Evolutionary conservation across 495 filamentous ascomycete species (phyloP).

Genomic region (Oleoguttula mirabilis): DNA sequence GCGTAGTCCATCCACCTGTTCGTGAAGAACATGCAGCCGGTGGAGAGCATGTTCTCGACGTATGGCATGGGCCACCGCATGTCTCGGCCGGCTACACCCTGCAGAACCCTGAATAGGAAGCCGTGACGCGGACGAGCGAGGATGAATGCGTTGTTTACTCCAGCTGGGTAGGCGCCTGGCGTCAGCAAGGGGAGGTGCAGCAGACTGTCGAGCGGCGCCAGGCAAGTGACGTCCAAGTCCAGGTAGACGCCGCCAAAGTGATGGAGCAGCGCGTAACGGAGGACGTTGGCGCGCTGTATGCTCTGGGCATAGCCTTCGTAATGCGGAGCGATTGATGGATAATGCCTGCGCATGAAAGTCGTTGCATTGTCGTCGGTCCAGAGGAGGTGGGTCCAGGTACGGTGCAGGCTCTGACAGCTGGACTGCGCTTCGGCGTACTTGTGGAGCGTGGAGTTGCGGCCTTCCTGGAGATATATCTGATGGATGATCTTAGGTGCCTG

Average conservation of each 20-base stretch:
- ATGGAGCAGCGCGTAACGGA: constrained; percentile 12
- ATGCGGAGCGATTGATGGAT: constrained; percentile 1
- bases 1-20: constrained; percentile 13
- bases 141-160: constrained; percentile 17
- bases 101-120: constrained; percentile 5
- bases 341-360: constrained; percentile 5
- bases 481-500: constrained; percentile 9
- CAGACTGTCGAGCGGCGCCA: constrained; percentile 6
- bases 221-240: constrained; percentile 15
- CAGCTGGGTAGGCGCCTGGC: constrained; percentile 13
- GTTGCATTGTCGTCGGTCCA: constrained; percentile 10
- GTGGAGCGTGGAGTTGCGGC: background rate
- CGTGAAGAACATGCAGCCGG: constrained; percentile 17
- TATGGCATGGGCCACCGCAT: constrained; percentile 12
- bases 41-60: constrained; percentile 16
- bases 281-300: constrained; percentile 15
- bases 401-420: constrained; percentile 8
- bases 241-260: constrained; percentile 16
- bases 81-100: background rate
- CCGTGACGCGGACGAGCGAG: constrained; percentile 5
- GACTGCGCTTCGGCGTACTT: background rate
- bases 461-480: constrained; percentile 12
- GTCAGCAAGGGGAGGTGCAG: constrained; percentile 7
- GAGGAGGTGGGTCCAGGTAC: constrained; percentile 5
- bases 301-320: constrained; percentile 10